Percentiles rank a stretch among this genome's conserved stretches.
Conservation (phyloP, 371 early-diverging fungal species). For the Mortierella sp. region DNA sequence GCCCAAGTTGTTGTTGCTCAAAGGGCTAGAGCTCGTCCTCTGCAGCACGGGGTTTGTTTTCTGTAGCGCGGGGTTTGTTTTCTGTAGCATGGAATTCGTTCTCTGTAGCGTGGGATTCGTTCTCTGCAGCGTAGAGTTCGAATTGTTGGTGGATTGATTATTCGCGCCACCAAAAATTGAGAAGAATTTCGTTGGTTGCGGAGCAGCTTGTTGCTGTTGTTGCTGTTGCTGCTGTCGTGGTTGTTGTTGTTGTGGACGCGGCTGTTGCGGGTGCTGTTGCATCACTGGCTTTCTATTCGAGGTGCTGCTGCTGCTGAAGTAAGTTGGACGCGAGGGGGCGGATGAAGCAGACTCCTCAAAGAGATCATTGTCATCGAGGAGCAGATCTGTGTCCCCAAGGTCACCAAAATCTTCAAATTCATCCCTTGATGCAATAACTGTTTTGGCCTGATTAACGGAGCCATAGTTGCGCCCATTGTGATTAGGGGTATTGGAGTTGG, state of each 20-base stretch:
- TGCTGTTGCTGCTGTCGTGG: constrained; percentile 3
- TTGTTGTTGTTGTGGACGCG: not conserved
- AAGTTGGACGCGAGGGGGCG: not conserved
- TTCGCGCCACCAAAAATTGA: constrained; percentile 46
- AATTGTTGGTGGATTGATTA: constrained; percentile 12
- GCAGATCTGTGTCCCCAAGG: constrained; percentile 28
- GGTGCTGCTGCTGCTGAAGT: not conserved
- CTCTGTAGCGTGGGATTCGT: not conserved
- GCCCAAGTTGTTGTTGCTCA: not conserved
- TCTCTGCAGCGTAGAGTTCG: not conserved
- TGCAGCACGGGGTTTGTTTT: not conserved
- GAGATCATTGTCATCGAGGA: constrained; percentile 31
- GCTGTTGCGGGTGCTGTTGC: not conserved
- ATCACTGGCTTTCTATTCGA: not conserved
- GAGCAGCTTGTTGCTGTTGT: constrained; percentile 5
- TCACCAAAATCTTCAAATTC: constrained; percentile 53
- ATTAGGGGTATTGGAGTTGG: not conserved
- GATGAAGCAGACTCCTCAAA: constrained; percentile 12
- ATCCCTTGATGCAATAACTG: constrained; percentile 8
- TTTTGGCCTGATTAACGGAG: not conserved
- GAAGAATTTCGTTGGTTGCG: constrained; percentile 19
- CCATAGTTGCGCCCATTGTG: too few relatives aligned
- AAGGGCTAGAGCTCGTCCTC: not conserved
- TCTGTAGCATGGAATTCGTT: not conserved
- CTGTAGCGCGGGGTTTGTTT: not conserved